These are phyloP conservation scores for Pyrus hybrid DNA, from an alignment of 331 rosid species.

Conservation along the genomic window DNA sequence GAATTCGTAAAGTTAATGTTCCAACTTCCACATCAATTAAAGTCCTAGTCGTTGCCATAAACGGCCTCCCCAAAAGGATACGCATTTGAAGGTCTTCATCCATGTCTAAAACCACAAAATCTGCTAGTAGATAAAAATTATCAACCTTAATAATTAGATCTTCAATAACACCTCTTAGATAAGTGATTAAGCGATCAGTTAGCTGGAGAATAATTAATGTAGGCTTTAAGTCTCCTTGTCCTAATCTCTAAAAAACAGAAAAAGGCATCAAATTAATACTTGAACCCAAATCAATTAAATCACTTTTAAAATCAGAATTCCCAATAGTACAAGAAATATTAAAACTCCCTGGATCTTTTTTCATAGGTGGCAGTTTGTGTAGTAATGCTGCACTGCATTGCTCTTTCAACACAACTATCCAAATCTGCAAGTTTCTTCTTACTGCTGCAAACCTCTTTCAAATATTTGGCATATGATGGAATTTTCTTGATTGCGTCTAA, in stretches of 20 bases:
- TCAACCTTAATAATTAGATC: neutral
- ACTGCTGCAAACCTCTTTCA: too few species aligned
- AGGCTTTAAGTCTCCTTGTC: neutral
- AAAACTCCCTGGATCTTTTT: neutral
- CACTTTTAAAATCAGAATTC: too few species aligned
- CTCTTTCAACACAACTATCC: neutral
- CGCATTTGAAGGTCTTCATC: neutral
- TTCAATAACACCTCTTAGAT: too few species aligned
- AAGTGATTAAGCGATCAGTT: too few species aligned
- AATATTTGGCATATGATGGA: too few species aligned
- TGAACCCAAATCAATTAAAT: neutral
- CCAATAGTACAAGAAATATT: neutral
- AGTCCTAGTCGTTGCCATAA: neutral
- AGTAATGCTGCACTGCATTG: too few species aligned
- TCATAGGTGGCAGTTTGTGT: too few species aligned
- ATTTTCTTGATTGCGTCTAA: too few species aligned
- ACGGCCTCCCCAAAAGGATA: neutral
- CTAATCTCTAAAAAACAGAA: too few species aligned
- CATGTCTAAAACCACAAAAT: neutral
- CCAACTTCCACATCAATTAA: neutral
- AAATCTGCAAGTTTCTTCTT: too few species aligned
- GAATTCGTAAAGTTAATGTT: neutral
- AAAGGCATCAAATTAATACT: neutral
- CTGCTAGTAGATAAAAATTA: too few species aligned
- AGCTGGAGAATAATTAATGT: neutral